Percentiles rank a stretch among this genome's conserved stretches.
phyloP scores from a whole-genome alignment of 2,329 filamentous ascomycete species.

The Blumeria graminis region DNA sequence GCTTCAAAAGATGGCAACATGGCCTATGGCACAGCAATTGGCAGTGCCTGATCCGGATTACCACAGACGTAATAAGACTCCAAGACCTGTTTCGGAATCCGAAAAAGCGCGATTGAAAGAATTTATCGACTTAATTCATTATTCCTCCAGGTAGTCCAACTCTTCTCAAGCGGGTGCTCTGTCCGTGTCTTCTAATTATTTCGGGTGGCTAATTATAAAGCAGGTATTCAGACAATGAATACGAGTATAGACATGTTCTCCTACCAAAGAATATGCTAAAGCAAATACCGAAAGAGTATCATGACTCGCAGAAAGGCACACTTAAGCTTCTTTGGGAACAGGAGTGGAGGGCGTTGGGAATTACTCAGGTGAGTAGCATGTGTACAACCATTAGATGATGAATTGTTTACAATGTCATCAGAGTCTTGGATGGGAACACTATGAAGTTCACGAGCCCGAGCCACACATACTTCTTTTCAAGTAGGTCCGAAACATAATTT shows the following conservation, averaged over 20 bases:
- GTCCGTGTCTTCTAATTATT: neutral
- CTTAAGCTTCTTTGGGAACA: constrained; percentile 95
- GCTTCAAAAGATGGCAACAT: neutral
- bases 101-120: constrained; percentile 74
- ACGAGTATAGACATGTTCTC: constrained; percentile 93
- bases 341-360: constrained; percentile 90
- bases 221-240: constrained; percentile 83
- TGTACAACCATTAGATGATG: neutral
- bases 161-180: neutral
- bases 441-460: constrained; percentile 96
- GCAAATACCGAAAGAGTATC: constrained; percentile 83
- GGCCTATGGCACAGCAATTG: neutral
- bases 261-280: constrained; percentile 97
- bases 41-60: constrained; percentile 26
- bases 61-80: constrained; percentile 64
- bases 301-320: constrained; percentile 70
- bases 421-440: constrained; percentile 98
- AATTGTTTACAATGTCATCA: constrained; percentile 17
- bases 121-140: constrained; percentile 83
- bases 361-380: constrained; percentile 53
- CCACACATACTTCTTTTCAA: constrained; percentile 98
- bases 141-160: constrained; percentile 52
- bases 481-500: constrained; percentile 28
- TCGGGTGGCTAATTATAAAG: neutral
- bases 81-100: constrained; percentile 52